A percentile compares a stretch with the other conserved stretches of the same genome.
Conservation (phyloP, 1,139 yeast species). For the Trichomonascaceae sp. region DNA sequence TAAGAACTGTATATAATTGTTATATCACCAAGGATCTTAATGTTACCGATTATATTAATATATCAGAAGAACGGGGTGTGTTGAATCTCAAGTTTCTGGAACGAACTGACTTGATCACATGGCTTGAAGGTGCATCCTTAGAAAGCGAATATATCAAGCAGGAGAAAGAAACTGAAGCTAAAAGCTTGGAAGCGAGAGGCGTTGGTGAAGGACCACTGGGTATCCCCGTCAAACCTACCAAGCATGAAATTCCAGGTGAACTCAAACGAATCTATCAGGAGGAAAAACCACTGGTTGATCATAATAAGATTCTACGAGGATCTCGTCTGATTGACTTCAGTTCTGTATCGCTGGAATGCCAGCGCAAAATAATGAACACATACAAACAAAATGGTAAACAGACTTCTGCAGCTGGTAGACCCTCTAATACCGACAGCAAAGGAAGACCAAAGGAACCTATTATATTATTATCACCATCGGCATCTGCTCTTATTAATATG, state of each 20-base stretch:
- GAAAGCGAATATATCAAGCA: slow-evolving; percentile 27
- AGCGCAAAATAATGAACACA: slow-evolving; percentile 47
- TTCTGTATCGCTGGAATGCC: slow-evolving; percentile 65
- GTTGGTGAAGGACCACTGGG: slow-evolving; percentile 13
- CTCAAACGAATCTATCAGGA: slow-evolving; percentile 47
- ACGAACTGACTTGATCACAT: slow-evolving; percentile 74
- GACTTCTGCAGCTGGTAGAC: slow-evolving; percentile 7
- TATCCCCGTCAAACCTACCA: slow-evolving; percentile 10
- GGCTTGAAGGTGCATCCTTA: slow-evolving; percentile 60
- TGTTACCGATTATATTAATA: slow-evolving; percentile 75
- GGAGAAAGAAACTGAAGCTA: slow-evolving; percentile 11
- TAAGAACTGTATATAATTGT: slow-evolving; percentile 67
- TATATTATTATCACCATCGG: slow-evolving; percentile 86
- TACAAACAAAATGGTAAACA: slow-evolving; percentile 11
- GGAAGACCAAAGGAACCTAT: slow-evolving; percentile 67
- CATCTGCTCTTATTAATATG: slow-evolving; percentile 81
- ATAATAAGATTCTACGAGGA: slow-evolving; percentile 77
- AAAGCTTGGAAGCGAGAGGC: slow-evolving; percentile 11
- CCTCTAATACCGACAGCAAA: slow-evolving; percentile 14
- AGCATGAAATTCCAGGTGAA: slow-evolving; percentile 45
- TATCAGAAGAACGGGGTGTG: slow-evolving; percentile 59
- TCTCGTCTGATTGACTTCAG: slow-evolving; percentile 61
- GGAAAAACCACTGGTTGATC: slow-evolving; percentile 70
- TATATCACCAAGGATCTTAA: slow-evolving; percentile 73
- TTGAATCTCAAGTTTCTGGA: slow-evolving; percentile 77